Evolutionary conservation across 306 rosid genomes (phyloP).

Genomic region (Rubus idaeus): DNA sequence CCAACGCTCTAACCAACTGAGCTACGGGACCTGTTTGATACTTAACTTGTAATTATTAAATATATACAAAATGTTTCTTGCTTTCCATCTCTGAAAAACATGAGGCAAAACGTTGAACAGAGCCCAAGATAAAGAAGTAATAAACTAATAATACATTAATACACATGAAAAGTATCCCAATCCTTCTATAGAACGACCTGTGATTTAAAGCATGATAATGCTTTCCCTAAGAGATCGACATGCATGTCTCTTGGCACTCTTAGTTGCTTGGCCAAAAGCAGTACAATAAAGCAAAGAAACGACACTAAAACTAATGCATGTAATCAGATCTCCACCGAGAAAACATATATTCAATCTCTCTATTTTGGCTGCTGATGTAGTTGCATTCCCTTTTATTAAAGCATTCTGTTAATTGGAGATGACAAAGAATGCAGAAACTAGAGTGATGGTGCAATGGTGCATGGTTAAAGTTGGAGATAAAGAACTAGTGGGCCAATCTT

Average conservation of each 20-base stretch:
- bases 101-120: no score
- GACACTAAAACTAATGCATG: neutral
- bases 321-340: neutral
- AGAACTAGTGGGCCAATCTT: neutral
- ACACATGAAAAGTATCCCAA: no score
- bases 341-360: neutral
- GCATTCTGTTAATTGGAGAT: slow-evolving; percentile 18
- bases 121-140: no score
- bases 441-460: neutral
- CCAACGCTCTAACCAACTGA: slow-evolving; percentile 51
- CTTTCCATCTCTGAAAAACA: no score
- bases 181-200: neutral
- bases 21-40: slow-evolving; percentile 33
- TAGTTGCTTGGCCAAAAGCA: neutral
- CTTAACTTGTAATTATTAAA: neutral
- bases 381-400: neutral
- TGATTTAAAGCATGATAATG: neutral
- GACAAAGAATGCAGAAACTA: slow-evolving; percentile 26
- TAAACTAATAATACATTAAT: no score
- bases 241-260: no score
- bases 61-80: no score
- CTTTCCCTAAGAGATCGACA: neutral
- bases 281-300: neutral
- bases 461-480: neutral
- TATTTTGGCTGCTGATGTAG: neutral